Conservation (phyloP, 2,329 filamentous ascomycete genomes). For the Fusarium dlaminii region DNA sequence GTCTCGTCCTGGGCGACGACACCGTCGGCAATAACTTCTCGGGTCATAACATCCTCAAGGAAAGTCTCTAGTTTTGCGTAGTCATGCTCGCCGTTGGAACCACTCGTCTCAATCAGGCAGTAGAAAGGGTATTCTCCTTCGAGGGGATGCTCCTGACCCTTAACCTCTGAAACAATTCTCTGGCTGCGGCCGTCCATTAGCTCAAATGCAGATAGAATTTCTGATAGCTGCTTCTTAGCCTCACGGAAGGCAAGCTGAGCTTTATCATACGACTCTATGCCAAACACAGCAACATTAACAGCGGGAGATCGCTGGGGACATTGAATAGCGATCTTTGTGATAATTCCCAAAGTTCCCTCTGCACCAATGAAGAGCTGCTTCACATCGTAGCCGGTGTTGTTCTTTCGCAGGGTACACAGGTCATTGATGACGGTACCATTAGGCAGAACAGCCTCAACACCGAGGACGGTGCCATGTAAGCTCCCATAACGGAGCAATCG, state of each 20-base stretch:
- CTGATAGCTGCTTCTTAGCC: constrained; percentile 88
- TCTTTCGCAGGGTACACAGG: constrained; percentile 88
- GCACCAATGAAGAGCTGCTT: constrained; percentile 97
- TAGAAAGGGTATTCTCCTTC: constrained; percentile 92
- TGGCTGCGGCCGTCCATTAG: constrained; percentile 92
- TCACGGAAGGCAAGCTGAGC: constrained; percentile 86
- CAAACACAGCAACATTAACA: constrained; percentile 95
- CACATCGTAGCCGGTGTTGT: constrained; percentile 98
- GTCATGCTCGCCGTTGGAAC: constrained; percentile 93
- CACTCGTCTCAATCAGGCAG: constrained; percentile 95
- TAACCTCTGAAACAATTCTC: constrained; percentile 77
- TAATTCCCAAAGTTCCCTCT: constrained; percentile 93
- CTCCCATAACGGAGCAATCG: constrained; percentile 92
- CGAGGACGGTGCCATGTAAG: constrained; percentile 90
- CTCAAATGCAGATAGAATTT: constrained; percentile 97
- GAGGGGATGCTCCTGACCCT: constrained; percentile 80
- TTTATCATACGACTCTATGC: constrained; percentile 88
- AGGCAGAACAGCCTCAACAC: constrained; percentile 91
- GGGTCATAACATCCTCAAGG: constrained; percentile 89
- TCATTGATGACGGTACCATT: constrained; percentile 94
- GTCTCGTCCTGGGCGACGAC: constrained; percentile 94
- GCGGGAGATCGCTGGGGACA: constrained; percentile 89
- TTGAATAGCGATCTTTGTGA: constrained; percentile 88
- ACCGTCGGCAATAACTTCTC: constrained; percentile 87
- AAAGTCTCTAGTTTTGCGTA: constrained; percentile 89